These are phyloP conservation scores for Phytophthora chlamydospora DNA, from an alignment of 352 stramenopile species.

Conservation along the genomic window DNA sequence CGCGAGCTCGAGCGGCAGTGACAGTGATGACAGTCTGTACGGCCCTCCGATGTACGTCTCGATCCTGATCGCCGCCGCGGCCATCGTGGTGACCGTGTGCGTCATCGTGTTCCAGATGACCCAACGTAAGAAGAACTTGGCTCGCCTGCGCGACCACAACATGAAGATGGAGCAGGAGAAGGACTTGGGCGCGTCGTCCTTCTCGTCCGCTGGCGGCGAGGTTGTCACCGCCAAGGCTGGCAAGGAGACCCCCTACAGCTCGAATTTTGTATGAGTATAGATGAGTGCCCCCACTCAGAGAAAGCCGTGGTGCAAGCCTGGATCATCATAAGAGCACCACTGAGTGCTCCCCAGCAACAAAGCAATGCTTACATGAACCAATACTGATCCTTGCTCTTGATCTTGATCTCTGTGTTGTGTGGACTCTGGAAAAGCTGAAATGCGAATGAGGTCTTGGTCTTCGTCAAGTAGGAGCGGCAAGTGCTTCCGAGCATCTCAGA, in stretches of 20 bases:
- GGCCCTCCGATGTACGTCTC: constrained; percentile 18
- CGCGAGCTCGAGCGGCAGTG: constrained; percentile 3
- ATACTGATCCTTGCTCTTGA: too few relatives aligned
- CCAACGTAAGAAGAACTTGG: constrained; percentile 18
- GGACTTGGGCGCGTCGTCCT: constrained; percentile 15
- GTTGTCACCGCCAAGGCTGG: constrained; percentile 34
- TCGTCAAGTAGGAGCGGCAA: background rate
- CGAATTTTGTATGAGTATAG: constrained; percentile 40
- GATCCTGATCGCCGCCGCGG: constrained; percentile 14
- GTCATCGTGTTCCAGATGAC: constrained; percentile 15
- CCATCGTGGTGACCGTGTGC: constrained; percentile 1
- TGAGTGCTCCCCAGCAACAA: background rate
- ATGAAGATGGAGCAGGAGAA: constrained; percentile 16
- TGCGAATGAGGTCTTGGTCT: background rate
- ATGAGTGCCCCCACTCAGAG: constrained; percentile 3
- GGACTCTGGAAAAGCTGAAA: too few relatives aligned
- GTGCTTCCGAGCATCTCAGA: too few relatives aligned
- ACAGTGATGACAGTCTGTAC: constrained; percentile 17
- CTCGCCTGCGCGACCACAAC: constrained; percentile 2
- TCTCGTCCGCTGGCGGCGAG: constrained; percentile 22
- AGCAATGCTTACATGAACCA: background rate
- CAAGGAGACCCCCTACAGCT: constrained; percentile 32
- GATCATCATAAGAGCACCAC: background rate
- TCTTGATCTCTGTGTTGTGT: too few relatives aligned
- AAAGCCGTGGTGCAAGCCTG: background rate